A percentile compares a stretch with the other conserved stretches of the same genome.
These are phyloP conservation scores for Globisporangium abappressorium DNA, from an alignment of 352 stramenopile species.

Conservation along the genomic window DNA sequence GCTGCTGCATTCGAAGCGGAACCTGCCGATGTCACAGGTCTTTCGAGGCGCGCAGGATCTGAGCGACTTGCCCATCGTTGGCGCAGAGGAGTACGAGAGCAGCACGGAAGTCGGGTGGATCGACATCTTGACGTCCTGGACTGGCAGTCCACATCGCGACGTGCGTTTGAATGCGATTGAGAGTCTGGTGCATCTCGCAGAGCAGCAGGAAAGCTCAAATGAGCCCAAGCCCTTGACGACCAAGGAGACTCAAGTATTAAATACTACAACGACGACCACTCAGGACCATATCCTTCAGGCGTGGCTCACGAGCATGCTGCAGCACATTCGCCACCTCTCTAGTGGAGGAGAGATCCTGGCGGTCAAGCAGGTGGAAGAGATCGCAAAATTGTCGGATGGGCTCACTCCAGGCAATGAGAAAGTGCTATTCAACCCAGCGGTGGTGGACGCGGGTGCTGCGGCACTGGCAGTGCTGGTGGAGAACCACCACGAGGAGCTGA, in stretches of 20 bases:
- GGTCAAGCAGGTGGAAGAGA: constrained; percentile 76
- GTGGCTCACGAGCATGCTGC: constrained; percentile 74
- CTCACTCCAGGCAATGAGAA: constrained; percentile 74
- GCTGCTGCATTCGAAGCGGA: constrained; percentile 51
- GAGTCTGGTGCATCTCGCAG: constrained; percentile 59
- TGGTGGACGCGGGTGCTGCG: constrained; percentile 64
- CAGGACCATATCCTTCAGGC: constrained; percentile 72
- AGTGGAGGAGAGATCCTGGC: constrained; percentile 63
- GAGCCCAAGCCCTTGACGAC: too few species aligned
- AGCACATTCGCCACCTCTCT: constrained; percentile 59
- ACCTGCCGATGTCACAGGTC: constrained; percentile 65
- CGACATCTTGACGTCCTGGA: constrained; percentile 79
- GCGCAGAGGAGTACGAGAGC: constrained; percentile 73
- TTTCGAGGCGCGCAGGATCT: constrained; percentile 55
- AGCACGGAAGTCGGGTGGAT: constrained; percentile 78
- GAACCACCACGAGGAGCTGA: constrained; percentile 58
- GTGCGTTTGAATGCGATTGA: constrained; percentile 66
- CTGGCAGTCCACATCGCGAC: constrained; percentile 42
- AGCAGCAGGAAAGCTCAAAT: constrained; percentile 18
- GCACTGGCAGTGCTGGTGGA: constrained; percentile 70
- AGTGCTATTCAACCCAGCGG: constrained; percentile 62
- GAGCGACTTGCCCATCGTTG: constrained; percentile 65
- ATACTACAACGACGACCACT: background rate
- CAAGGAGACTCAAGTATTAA: too few species aligned
- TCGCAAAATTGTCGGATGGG: constrained; percentile 69